A percentile compares a stretch with the other conserved stretches of the same genome.
Evolutionary conservation across 495 filamentous ascomycete species (phyloP).

Genomic region (Cairneyella variabilis): DNA sequence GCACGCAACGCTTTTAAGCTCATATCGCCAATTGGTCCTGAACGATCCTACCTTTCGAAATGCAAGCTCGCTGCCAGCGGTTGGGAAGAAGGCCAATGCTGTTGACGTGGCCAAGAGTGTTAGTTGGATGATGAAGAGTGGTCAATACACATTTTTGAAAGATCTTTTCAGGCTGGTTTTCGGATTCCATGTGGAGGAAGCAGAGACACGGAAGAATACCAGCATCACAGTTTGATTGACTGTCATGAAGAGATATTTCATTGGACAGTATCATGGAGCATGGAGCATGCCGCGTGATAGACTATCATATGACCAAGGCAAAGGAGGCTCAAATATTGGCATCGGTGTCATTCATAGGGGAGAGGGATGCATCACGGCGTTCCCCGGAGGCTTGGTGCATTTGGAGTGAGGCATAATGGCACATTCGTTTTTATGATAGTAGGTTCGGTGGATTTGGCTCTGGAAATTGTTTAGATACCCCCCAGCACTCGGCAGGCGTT

Average conservation of each 20-base stretch:
- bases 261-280: neutral
- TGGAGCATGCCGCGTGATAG: neutral
- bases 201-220: slow-evolving; percentile 35
- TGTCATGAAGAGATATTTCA: neutral
- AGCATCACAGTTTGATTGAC: slow-evolving; percentile 24
- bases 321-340: no score
- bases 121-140: slow-evolving; percentile 63
- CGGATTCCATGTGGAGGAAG: slow-evolving; percentile 76
- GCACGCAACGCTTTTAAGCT: slow-evolving; percentile 66
- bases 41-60: slow-evolving; percentile 62
- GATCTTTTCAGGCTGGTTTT: slow-evolving; percentile 84
- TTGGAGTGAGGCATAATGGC: no score
- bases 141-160: slow-evolving; percentile 67
- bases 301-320: no score
- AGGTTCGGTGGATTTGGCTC: no score
- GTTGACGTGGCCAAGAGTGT: slow-evolving; percentile 73
- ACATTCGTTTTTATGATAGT: no score
- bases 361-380: neutral
- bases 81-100: slow-evolving; percentile 57
- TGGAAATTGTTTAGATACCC: no score
- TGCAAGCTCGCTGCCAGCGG: slow-evolving; percentile 46
- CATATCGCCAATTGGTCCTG: slow-evolving; percentile 73
- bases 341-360: neutral
- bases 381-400: neutral
- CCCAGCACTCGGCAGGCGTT: no score